Evolutionary conservation across 768 basidiomycete species (phyloP), one percentile per base, ranked within the genome.

Genomic region (Naganishia onofrii): DNA sequence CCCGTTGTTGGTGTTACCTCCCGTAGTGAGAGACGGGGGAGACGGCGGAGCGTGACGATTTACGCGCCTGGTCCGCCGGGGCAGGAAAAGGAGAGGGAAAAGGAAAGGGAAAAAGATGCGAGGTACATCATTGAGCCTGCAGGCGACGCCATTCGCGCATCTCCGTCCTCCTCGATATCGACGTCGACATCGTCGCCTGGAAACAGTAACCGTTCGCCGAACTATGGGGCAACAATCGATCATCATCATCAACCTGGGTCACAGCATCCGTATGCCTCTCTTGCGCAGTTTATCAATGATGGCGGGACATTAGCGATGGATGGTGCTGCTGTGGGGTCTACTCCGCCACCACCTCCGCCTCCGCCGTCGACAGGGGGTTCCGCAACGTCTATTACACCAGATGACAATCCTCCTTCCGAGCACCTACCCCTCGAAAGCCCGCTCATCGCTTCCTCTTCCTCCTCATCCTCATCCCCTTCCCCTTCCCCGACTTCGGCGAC

Each of bases 111-210:
- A 19, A 23, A 34, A 17, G 36, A 36, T 26, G 38, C 60, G n/a
- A 4, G 46, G 28, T 69, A 60, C 26, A 60, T 60, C 42, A 69
- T 69, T 31, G 68, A 69, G 36, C 68, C 68, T 10, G 51, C 68
- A 4, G 60, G 60, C 5, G 60, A 63, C 38, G 23, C 60, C 13
- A 63, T 63, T 44, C 60, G 26, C 21, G 42, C 60, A 2, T 58
- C 57, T 15, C 1, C 29, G 2, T 34, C 34, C 17, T 9, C 57
- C 21, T 34, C 57, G 13, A 3, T 34, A 2, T 34, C 57, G 19
- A 26, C 23, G 54, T 36, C 36, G 36, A 29, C 54, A 13, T 7
- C 31, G 55, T 4, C 23, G 7, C 17, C 55, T 7, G 55, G 55
- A 21, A 56, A 56, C 32, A 36, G 34, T 2, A 58, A 34, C 32